Base-by-base conservation (phyloP, 495 filamentous ascomycete species). In the Margaritispora aquatica region DNA sequence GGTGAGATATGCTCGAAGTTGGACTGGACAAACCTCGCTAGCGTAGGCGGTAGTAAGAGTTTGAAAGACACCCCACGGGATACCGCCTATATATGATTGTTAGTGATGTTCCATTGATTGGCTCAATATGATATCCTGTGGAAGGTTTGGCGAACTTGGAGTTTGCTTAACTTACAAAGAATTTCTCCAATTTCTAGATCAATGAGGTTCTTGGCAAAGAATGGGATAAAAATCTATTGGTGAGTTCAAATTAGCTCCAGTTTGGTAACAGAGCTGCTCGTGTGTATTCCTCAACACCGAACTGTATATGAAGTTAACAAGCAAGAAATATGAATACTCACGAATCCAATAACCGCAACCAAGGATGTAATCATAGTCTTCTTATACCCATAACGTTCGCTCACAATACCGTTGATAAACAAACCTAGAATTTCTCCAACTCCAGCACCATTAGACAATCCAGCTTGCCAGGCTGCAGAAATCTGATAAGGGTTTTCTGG, bases 211-310 rank as follows among this genome's bases (percentile, higher is more conserved):
- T 74, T 71, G 1, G 80, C 74, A 57, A 83, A 80, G 53, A 80
- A 79, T 26, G 78, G 77, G 9, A 84, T 67, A 65, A 83, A 79
- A 54, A n/a, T n/a, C n/a, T n/a, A n/a, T n/a, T n/a, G n/a, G n/a
- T n/a, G n/a, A n/a, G n/a, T n/a, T n/a, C n/a, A n/a, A n/a, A n/a
- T n/a, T n/a, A n/a, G n/a, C n/a, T n/a, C n/a, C n/a, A n/a, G n/a
- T n/a, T n/a, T n/a, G n/a, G n/a, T n/a, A n/a, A n/a, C n/a, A n/a
- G n/a, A n/a, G n/a, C n/a, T n/a, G n/a, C n/a, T n/a, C n/a, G n/a
- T n/a, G n/a, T n/a, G n/a, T n/a, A n/a, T n/a, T n/a, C n/a, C n/a
- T n/a, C n/a, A n/a, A n/a, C n/a, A n/a, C n/a, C n/a, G n/a, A n/a
- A n/a, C n/a, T n/a, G n/a, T n/a, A n/a, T n/a, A n/a, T n/a, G n/a